Base-by-base conservation (phyloP, 495 filamentous ascomycete species). In the Pyronema domesticum region DNA sequence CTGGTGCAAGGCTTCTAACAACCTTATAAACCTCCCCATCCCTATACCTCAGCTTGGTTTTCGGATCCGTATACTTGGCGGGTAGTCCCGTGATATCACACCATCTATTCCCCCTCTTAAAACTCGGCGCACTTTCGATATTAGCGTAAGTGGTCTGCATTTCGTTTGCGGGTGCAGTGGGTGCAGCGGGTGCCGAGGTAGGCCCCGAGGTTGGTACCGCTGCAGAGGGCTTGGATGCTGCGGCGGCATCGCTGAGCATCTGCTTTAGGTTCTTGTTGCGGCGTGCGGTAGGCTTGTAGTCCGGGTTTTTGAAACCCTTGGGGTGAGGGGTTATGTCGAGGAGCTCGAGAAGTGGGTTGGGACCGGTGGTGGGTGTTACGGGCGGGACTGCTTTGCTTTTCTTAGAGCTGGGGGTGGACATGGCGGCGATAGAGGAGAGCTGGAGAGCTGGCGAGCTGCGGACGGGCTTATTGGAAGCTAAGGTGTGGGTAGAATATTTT, bases 231-330 rank as follows among this genome's bases (percentile, higher is more conserved):
- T 72, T 72, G 13, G 69, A 71, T 10, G 87, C 88, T 37, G 86
- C 80, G 18, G 82, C 75, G 30, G 81, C 85, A 60, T 98, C 91
- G n/a, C 86, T 80, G 57, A 98, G 75, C 55, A 96, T 87, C 65
- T 94, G 85, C 69, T 96, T 96, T 69, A 96, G 81, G 64, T 93
- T 95, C 72, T 95, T 95, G 74, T 95, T 96, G 67, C 91, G 86
- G 11, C 91, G 86, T 68, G 87, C 83, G 54, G 89, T 83, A 14
- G 93, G 84, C 57, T 81, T 86, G 89, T 89, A 98, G 64, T 80
- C 68, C 0, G 81, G 72, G 64, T 86, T 94, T 59, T 91, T 87
- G 74, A 93, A 96, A 53, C 79, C 83, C 66, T 88, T 86, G 19
- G 76, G 81, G 63, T 86, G 74, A 14, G 77, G 73, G 56, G 87